Evolutionary conservation across 768 basidiomycete genomes (phyloP).

Genomic region (Collybiopsis luxurians): DNA sequence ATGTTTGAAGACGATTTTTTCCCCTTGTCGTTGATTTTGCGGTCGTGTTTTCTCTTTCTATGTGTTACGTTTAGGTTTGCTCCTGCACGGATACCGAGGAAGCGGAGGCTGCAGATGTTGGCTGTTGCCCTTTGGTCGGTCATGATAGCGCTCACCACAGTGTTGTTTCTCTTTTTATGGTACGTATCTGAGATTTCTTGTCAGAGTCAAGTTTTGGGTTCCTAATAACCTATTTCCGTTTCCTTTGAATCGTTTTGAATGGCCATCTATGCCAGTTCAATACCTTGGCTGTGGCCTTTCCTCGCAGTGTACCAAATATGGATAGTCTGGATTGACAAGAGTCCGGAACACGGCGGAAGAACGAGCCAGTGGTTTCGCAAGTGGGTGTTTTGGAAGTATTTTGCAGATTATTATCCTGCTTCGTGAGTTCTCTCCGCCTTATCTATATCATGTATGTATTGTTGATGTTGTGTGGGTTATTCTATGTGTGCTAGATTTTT

Average conservation of each 20-base stretch:
- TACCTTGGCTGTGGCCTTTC: conserved; percentile 87
- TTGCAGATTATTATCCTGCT: conserved; percentile 89
- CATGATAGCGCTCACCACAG: conserved; percentile 65
- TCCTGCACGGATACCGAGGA: conserved; percentile 81
- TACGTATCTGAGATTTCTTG: conserved; percentile 39
- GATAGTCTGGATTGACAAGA: conserved; percentile 71
- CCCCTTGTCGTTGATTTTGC: too few relatives aligned
- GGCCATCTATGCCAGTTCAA: conserved; percentile 53
- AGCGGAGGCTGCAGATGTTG: conserved; percentile 84
- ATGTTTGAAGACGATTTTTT: neutral
- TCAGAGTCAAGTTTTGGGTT: too few relatives aligned
- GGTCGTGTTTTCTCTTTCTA: neutral
- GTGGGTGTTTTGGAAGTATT: conserved; percentile 77
- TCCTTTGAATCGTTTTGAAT: neutral
- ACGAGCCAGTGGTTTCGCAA: conserved; percentile 74
- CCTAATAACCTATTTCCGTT: too few relatives aligned
- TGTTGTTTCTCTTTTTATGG: conserved; percentile 80
- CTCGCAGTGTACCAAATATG: conserved; percentile 76
- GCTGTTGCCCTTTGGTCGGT: conserved; percentile 88
- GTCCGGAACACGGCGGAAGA: conserved; percentile 71
- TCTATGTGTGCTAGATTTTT: conserved; percentile 21
- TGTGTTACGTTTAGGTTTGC: conserved; percentile 56
- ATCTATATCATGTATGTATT: too few relatives aligned
- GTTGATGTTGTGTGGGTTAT: too few relatives aligned
- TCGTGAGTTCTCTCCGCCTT: conserved; percentile 52